phyloP scores from a whole-genome alignment of 768 basidiomycete genomes.

The Suillus tomentosus region DNA sequence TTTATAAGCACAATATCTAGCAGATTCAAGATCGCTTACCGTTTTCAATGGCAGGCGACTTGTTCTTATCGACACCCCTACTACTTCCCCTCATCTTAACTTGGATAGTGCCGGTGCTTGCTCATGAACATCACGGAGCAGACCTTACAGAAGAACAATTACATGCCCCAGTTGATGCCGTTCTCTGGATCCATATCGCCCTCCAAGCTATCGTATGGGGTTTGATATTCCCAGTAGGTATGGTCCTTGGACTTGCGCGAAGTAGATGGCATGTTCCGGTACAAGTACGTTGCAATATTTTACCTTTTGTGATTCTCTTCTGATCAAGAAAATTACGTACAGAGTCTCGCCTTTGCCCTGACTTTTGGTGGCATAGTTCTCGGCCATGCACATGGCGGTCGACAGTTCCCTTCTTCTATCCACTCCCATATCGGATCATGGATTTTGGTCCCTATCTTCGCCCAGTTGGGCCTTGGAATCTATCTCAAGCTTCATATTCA shows the following conservation, averaged over 20 bases:
- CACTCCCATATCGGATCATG: constrained; percentile 67
- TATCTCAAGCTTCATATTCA: constrained; percentile 94
- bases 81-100: neutral
- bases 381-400: constrained; percentile 85
- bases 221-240: constrained; percentile 80
- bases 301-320: neutral
- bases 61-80: neutral
- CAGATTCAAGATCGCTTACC: neutral
- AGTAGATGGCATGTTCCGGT: constrained; percentile 92
- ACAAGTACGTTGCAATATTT: constrained; percentile 51
- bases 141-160: constrained; percentile 62
- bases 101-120: constrained; percentile 25
- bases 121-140: constrained; percentile 62
- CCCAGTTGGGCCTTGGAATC: constrained; percentile 73
- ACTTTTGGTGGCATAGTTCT: constrained; percentile 76
- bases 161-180: constrained; percentile 69
- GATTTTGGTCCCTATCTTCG: constrained; percentile 58
- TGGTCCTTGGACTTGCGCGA: constrained; percentile 73
- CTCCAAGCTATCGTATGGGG: constrained; percentile 85
- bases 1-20: neutral
- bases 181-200: constrained; percentile 82
- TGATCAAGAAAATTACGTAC: constrained; percentile 8
- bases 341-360: constrained; percentile 70
- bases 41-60: neutral
- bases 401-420: constrained; percentile 70